phyloP scores from a whole-genome alignment of 768 basidiomycete genomes.

The Coprinellus aureogranulatus region DNA sequence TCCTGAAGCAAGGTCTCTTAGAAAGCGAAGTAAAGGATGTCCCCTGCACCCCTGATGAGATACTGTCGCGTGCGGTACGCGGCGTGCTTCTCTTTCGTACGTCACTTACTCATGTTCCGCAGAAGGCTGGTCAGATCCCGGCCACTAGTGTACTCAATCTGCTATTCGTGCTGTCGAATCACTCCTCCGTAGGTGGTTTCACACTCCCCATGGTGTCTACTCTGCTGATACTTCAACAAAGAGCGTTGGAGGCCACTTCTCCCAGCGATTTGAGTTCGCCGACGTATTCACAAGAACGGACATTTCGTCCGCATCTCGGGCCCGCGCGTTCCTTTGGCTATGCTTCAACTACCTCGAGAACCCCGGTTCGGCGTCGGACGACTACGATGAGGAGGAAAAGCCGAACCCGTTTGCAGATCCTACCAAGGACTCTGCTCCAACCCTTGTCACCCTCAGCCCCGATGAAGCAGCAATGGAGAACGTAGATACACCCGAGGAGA shows the following conservation, averaged over 20 bases:
- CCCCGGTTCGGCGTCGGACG: conserved; percentile 31
- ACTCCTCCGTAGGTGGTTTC: conserved; percentile 43
- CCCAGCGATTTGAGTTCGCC: conserved; percentile 65
- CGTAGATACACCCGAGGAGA: conserved; percentile 44
- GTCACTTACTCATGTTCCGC: conserved; percentile 10
- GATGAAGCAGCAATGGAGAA: conserved; percentile 44
- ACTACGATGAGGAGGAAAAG: conserved; percentile 36
- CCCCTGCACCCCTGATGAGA: conserved; percentile 56
- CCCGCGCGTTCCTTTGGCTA: conserved; percentile 81
- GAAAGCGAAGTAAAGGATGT: conserved; percentile 44
- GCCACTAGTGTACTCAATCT: conserved; percentile 70
- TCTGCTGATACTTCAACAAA: conserved; percentile 36
- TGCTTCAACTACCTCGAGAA: conserved; percentile 76
- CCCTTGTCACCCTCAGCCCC: conserved; percentile 36
- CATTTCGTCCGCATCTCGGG: conserved; percentile 72
- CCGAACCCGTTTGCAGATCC: conserved; percentile 64
- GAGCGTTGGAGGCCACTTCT: conserved; percentile 66
- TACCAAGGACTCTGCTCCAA: conserved; percentile 33
- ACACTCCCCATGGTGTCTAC: neutral
- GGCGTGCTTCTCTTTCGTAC: conserved; percentile 5
- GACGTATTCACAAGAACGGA: conserved; percentile 78
- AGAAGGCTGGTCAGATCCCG: conserved; percentile 53
- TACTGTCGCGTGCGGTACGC: conserved; percentile 54
- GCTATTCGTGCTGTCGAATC: conserved; percentile 64
- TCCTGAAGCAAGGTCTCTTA: conserved; percentile 58